Base-by-base conservation (phyloP, 176 grass and related monocot genomes). In the Triticum monococcum region DNA sequence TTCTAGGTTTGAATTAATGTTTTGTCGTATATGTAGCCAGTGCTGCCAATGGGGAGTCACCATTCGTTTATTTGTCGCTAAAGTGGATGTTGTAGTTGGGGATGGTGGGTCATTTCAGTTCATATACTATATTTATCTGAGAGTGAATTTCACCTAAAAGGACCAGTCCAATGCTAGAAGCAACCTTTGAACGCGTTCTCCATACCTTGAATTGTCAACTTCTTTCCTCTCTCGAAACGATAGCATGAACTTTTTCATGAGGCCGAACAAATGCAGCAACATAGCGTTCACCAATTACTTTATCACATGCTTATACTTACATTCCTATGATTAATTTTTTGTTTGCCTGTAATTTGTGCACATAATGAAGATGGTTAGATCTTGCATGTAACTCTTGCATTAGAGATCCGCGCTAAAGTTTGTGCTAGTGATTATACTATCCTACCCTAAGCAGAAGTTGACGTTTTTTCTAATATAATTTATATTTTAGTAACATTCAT, bases 1-100 rank as follows among this genome's bases (percentile, higher is more conserved):
- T 99, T 96, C 72, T 92, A 99, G 97, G 97, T 99, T 4, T 78
- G 88, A 68, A 57, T 75, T 38, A 0, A 25, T 46, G 17, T 79
- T 91, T 91, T 91, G 50, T 82, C 77, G 22, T 67, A 61, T 86
- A 4, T 31, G 79, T 57, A 40, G 36, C 69, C 38, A 60, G 61
- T 4, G 38, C 16, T 14, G 3, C 5, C 8, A 83, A 65, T 41
- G 66, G 24, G 18, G 43, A 36, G 17, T 68, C 24, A 17, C 5
- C 20, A 20, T 70, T 80, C 52, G 26, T 28, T 76, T 60, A 38
- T 72, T 57, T 33, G 57, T 69, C 86, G 40, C 68, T 84, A 74
- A 54, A 24, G 23, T 65, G 32, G 18, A 28, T 20, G 45, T 37
- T 73, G 9, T 77, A 52, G n/a, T 72, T 43, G 40, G 38, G 12